Conservation (phyloP, 2,329 filamentous ascomycete species). For the Thelonectria olida region DNA sequence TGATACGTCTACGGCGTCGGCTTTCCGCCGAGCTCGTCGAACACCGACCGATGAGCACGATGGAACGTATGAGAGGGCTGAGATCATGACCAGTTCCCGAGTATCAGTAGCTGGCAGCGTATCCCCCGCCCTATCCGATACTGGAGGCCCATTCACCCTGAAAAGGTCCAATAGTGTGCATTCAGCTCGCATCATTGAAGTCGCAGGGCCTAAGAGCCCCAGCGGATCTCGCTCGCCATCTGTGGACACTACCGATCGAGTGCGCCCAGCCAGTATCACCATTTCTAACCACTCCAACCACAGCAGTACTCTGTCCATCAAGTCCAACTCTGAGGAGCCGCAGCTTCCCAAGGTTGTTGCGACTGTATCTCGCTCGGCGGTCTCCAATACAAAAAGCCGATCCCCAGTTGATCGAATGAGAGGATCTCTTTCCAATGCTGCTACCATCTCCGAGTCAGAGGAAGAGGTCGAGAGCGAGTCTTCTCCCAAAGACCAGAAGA, state of each 20-base stretch:
- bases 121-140: slow-evolving; percentile 60
- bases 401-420: slow-evolving; percentile 46
- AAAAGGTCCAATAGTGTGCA: slow-evolving; percentile 58
- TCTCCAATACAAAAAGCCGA: slow-evolving; percentile 37
- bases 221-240: slow-evolving; percentile 59
- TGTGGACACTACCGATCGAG: slow-evolving; percentile 54
- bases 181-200: slow-evolving; percentile 68
- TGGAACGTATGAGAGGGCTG: slow-evolving; percentile 63
- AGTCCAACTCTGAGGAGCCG: slow-evolving; percentile 52
- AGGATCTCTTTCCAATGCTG: slow-evolving; percentile 39
- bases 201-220: slow-evolving; percentile 61
- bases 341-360: slow-evolving; percentile 37
- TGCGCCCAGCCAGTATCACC: slow-evolving; percentile 48
- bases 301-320: slow-evolving; percentile 48
- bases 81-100: slow-evolving; percentile 65
- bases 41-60: slow-evolving; percentile 53
- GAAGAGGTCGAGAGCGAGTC: slow-evolving; percentile 43
- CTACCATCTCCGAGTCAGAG: slow-evolving; percentile 56
- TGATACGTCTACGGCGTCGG: slow-evolving; percentile 11
- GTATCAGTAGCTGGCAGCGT: slow-evolving; percentile 63
- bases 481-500: slow-evolving; percentile 27
- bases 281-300: slow-evolving; percentile 50
- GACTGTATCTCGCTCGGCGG: slow-evolving; percentile 33
- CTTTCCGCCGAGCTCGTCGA: slow-evolving; percentile 26
- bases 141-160: slow-evolving; percentile 49